Percentiles rank a stretch among this genome's conserved stretches.
phyloP scores from a whole-genome alignment of 257 asterid genomes.

The Rubia yunnanensis region DNA sequence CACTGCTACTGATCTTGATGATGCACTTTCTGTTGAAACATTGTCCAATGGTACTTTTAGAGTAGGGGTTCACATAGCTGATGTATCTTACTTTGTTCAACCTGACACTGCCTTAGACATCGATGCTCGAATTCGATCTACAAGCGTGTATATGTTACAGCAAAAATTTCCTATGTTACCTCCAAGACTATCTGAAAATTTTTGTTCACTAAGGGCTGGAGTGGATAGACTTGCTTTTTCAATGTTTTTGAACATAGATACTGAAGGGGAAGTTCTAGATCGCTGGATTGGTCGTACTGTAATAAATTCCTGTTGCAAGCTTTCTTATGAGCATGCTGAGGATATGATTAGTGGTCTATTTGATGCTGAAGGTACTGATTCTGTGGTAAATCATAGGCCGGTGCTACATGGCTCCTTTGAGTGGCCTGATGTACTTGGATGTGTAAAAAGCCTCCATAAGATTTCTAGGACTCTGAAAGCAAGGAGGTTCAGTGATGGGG shows the following conservation, averaged over 20 bases:
- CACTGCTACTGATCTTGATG: slow-evolving; percentile 81
- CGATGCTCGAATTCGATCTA: slow-evolving; percentile 37
- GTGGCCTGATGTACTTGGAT: slow-evolving; percentile 34
- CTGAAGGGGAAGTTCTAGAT: slow-evolving; percentile 54
- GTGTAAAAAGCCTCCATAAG: slow-evolving; percentile 51
- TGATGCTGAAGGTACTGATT: slow-evolving; percentile 25
- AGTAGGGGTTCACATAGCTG: slow-evolving; percentile 91
- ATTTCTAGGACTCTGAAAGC: slow-evolving; percentile 46
- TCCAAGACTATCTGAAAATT: slow-evolving; percentile 57
- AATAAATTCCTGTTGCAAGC: slow-evolving; percentile 71
- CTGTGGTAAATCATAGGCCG: slow-evolving; percentile 15
- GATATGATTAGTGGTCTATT: slow-evolving; percentile 43
- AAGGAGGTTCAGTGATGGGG: slow-evolving; percentile 64
- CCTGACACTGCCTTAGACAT: slow-evolving; percentile 67
- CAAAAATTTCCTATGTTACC: slow-evolving; percentile 36
- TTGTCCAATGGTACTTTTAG: slow-evolving; percentile 41
- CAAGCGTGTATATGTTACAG: slow-evolving; percentile 24
- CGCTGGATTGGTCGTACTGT: slow-evolving; percentile 84
- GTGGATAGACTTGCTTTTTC: slow-evolving; percentile 79
- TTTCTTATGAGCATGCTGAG: slow-evolving; percentile 85
- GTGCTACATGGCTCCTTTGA: slow-evolving; percentile 20
- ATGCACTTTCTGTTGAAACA: slow-evolving; percentile 67
- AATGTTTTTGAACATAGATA: slow-evolving; percentile 68
- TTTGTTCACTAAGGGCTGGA: slow-evolving; percentile 84
- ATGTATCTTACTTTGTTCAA: slow-evolving; percentile 69